These are phyloP conservation scores for Taiwanofungus camphoratus DNA, from an alignment of 1,284 basidiomycete species.

Conservation along the genomic window DNA sequence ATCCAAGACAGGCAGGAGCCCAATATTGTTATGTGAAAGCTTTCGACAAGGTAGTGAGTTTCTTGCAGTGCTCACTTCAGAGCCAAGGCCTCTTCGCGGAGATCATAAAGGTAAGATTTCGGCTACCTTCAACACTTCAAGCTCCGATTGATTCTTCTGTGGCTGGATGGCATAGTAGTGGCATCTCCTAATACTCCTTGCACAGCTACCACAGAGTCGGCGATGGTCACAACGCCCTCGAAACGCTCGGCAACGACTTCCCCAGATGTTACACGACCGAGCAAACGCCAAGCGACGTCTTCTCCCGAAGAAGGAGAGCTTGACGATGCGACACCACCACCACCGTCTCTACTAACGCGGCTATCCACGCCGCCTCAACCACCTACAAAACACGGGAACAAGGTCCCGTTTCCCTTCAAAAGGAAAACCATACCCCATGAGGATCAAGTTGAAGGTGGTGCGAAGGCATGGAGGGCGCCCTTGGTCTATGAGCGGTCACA, in stretches of 20 bases:
- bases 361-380: constrained; percentile 19
- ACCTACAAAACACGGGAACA: constrained; percentile 14
- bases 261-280: constrained; percentile 38
- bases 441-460: constrained; percentile 12
- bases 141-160: too few species aligned
- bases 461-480: constrained; percentile 9
- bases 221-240: constrained; percentile 25
- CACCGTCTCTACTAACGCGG: constrained; percentile 13
- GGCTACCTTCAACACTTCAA: too few species aligned
- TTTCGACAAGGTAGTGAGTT: too few species aligned
- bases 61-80: too few species aligned
- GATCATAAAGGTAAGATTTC: too few species aligned
- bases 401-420: constrained; percentile 70
- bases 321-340: constrained; percentile 38
- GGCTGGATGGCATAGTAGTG: too few species aligned
- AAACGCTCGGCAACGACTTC: constrained; percentile 55
- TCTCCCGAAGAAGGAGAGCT: constrained; percentile 78
- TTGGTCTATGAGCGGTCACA: constrained; percentile 38
- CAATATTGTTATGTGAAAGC: too few species aligned
- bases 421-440: constrained; percentile 33
- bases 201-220: neutral
- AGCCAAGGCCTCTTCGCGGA: too few species aligned
- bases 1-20: too few species aligned
- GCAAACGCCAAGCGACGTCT: constrained; percentile 50
- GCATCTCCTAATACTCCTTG: too few species aligned